These are phyloP conservation scores for Fusarium pseudoanthophilum DNA, from an alignment of 2,329 filamentous ascomycete genomes.

Conservation along the genomic window DNA sequence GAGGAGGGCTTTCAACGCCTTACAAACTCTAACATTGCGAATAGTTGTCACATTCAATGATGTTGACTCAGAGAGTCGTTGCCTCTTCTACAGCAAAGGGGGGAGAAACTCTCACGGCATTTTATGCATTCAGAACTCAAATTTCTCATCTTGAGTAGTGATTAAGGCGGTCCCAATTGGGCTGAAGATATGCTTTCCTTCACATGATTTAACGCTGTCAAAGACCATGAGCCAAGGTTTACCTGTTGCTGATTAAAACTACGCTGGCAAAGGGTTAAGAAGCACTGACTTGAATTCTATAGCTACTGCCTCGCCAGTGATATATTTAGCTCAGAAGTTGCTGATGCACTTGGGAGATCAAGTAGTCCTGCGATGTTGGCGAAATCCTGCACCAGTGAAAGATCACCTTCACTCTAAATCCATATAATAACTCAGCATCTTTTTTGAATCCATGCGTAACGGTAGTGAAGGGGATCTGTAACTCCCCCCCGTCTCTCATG, in stretches of 20 bases:
- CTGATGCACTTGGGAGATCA: neutral
- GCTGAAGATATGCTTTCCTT: neutral
- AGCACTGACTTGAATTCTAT: neutral
- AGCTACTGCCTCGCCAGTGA: neutral
- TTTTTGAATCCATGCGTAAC: neutral
- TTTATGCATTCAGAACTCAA: neutral
- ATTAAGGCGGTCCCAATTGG: neutral
- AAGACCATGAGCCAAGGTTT: neutral
- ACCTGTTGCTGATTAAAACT: neutral
- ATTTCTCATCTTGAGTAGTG: neutral
- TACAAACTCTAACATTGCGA: neutral
- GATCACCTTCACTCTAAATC: neutral
- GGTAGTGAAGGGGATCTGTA: neutral
- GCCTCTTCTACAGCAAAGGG: neutral
- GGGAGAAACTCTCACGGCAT: neutral
- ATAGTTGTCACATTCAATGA: neutral
- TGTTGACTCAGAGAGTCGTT: neutral
- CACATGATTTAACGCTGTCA: neutral
- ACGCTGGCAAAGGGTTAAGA: neutral
- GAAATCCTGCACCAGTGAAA: neutral
- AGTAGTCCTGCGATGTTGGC: neutral
- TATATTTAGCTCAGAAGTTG: neutral
- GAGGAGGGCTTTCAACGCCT: neutral
- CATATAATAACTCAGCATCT: neutral
- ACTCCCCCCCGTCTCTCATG: accelerated